phyloP scores from a whole-genome alignment of 345 rosid genomes.

The Brassica carinata region DNA sequence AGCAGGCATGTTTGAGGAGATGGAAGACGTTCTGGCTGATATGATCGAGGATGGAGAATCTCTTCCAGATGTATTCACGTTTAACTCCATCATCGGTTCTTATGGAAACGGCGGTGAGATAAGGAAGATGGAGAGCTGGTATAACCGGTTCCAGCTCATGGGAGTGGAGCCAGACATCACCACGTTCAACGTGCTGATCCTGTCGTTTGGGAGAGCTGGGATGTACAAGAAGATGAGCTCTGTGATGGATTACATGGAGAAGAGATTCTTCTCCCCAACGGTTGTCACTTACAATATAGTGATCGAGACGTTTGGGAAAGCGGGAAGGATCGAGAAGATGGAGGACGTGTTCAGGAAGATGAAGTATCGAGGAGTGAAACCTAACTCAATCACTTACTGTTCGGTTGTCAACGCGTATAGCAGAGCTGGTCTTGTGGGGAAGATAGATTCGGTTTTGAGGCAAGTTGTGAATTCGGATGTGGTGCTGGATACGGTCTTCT shows the following conservation, averaged over 20 bases:
- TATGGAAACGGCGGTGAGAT: slow-evolving; percentile 61
- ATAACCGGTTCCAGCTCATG: slow-evolving; percentile 76
- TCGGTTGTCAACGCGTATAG: slow-evolving; percentile 69
- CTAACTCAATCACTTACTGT: slow-evolving; percentile 72
- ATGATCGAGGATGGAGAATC: slow-evolving; percentile 68
- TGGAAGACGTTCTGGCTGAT: slow-evolving; percentile 64
- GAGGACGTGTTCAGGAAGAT: slow-evolving; percentile 63
- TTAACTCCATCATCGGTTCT: slow-evolving; percentile 69
- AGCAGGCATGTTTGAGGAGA: slow-evolving; percentile 65
- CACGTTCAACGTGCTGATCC: slow-evolving; percentile 70
- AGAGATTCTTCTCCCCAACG: slow-evolving; percentile 58
- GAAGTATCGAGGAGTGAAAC: slow-evolving; percentile 85
- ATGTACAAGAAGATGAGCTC: slow-evolving; percentile 66
- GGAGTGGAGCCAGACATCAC: slow-evolving; percentile 63
- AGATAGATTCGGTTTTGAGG: slow-evolving; percentile 70
- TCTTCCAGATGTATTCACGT: slow-evolving; percentile 70
- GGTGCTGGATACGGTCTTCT: slow-evolving; percentile 70
- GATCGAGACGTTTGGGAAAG: slow-evolving; percentile 74
- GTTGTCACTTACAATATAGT: slow-evolving; percentile 63
- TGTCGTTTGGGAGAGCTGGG: slow-evolving; percentile 67
- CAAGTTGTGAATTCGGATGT: slow-evolving; percentile 84
- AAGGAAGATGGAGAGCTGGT: slow-evolving; percentile 79
- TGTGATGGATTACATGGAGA: slow-evolving; percentile 68
- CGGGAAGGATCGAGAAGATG: slow-evolving; percentile 60
- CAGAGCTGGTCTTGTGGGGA: slow-evolving; percentile 56